Evolutionary conservation across 768 basidiomycete species (phyloP), one percentile per base, ranked within the genome.

Genomic region (Xanthoconium stramineum): DNA sequence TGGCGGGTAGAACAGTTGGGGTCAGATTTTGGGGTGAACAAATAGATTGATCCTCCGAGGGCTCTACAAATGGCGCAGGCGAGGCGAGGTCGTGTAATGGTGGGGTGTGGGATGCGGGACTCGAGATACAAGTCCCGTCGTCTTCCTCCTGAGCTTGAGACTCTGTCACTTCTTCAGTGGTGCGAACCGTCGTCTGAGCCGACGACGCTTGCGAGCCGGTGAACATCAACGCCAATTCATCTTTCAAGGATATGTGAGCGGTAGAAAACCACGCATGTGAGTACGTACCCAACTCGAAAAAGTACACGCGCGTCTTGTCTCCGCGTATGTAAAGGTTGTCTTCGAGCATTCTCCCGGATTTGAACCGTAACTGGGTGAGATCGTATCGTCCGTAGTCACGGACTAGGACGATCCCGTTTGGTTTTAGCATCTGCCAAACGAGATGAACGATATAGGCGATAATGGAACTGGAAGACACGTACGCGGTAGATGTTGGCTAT

Each of bases 301-400:
- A 99, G 72, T 98, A 98, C 0, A 99, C 97, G 38, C 97, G 80
- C 0, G 97, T 98, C 65, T 93, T 95, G 74, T 99, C 97, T 1
- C 97, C 97, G 37, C 97, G 83, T 50, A 97, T 89, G 66, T 99
- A 99, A 61, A 99, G 87, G 68, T 97, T 95, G 46, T 95, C 93
- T 42, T 93, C 90, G 12, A 98, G 81, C 53, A 98, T 80, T 12
- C 97, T 80, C 2, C 88, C 85, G 7, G 80, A 80, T 72, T 93
- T 97, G 78, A 99, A 97, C 11, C 97, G 81, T 44, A 99, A 77
- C 70, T 98, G 96, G 2, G 97, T 91, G 44, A 99, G 82, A 68
- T 99, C 96, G 66, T 98, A 81, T 28, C 96, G 83, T 3, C 96
- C 97, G 65, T 98, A 99, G 71, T 99, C 97, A 12, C 97, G 86